phyloP scores from a whole-genome alignment of 2,329 filamentous ascomycete genomes.

The Epichloe sibirici region DNA sequence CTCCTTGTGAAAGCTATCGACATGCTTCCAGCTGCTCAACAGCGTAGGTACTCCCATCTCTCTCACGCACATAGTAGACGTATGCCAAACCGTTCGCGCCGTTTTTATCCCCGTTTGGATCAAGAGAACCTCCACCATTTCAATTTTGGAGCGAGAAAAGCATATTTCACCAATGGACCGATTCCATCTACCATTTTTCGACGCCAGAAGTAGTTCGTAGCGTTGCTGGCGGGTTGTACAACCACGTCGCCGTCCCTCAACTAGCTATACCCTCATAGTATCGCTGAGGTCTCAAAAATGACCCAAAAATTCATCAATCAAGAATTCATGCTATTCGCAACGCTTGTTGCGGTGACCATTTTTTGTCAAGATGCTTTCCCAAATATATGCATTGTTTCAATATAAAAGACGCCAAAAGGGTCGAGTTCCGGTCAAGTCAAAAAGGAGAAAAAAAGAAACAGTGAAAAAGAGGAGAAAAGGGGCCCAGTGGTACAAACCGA shows the following conservation, averaged over 20 bases:
- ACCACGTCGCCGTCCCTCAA: neutral
- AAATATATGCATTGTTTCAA: neutral
- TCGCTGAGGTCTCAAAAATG: neutral
- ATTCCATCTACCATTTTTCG: neutral
- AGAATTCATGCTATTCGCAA: neutral
- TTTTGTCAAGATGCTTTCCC: neutral
- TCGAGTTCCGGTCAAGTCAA: neutral
- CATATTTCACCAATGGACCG: neutral
- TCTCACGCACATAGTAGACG: conserved; percentile 4
- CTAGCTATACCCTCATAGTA: neutral
- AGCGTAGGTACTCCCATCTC: conserved; percentile 1
- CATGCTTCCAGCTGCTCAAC: neutral
- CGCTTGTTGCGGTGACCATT: neutral
- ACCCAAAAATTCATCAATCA: neutral
- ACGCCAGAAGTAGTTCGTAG: neutral
- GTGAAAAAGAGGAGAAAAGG: neutral
- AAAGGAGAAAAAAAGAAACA: neutral
- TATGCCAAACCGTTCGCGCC: conserved; percentile 3
- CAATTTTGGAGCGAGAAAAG: neutral
- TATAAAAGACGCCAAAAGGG: neutral
- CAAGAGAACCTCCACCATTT: neutral
- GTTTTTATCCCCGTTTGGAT: neutral
- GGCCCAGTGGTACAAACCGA: neutral
- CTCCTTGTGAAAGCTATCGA: neutral
- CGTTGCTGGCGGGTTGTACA: neutral